Conservation (phyloP, 2,329 filamentous ascomycete genomes). For the Penicillium verrucosum region DNA sequence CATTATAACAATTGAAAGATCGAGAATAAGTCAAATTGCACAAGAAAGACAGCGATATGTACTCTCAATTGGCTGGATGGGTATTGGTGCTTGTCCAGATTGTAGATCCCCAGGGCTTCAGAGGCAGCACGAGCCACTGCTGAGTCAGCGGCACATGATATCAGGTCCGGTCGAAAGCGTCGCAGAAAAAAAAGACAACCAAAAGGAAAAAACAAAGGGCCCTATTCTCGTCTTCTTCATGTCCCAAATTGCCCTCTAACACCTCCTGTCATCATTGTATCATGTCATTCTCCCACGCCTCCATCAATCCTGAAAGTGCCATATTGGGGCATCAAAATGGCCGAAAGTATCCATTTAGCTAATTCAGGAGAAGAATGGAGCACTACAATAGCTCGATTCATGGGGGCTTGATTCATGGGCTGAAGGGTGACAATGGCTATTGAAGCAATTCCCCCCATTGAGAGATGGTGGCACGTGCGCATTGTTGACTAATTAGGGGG, state of each 20-base stretch:
- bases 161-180: conserved; percentile 26
- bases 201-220: conserved; percentile 21
- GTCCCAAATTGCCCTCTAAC: conserved; percentile 23
- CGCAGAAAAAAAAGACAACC: conserved; percentile 23
- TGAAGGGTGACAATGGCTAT: conserved; percentile 9
- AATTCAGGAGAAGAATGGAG: not conserved
- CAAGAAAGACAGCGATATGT: not conserved
- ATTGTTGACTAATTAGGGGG: conserved; percentile 11
- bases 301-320: not conserved
- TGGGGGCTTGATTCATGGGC: conserved; percentile 2
- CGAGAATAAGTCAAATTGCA: not conserved
- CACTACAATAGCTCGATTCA: conserved; percentile 5
- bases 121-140: conserved; percentile 8
- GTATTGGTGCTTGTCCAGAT: not conserved
- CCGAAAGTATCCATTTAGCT: not conserved
- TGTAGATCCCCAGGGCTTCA: not conserved
- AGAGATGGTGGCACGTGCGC: conserved; percentile 19
- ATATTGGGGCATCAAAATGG: not conserved
- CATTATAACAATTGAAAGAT: not conserved
- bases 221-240: conserved; percentile 17
- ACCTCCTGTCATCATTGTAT: conserved; percentile 21
- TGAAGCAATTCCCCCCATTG: conserved; percentile 13
- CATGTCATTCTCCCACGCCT: conserved; percentile 1
- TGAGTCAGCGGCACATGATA: conserved; percentile 30
- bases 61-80: not conserved